Base-by-base conservation (phyloP, 345 rosid species). In the Brassica cretica region DNA sequence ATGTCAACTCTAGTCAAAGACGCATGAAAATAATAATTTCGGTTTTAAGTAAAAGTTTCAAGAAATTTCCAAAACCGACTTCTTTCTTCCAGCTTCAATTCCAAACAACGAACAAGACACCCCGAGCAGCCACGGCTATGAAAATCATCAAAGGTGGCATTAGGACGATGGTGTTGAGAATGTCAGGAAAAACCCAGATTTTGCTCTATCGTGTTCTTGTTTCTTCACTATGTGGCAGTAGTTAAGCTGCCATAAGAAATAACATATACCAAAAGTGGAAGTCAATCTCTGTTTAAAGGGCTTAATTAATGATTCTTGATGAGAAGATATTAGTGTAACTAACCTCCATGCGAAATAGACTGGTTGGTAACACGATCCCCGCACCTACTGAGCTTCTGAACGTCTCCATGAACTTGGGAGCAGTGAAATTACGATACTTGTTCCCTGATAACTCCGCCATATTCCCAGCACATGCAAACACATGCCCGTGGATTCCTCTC, bases 401-500 rank as follows among this genome's bases (percentile, higher is more conserved):
- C 49, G 98, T 86, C 73, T 88, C 83, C 5, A 81, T 27, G 61
- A 93, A 91, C 83, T 90, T 93, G 19, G 79, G 77, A 63, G 80
- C 76, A 49, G 91, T 88, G 58, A 93, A 88, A 59, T 81, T 84
- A 49, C 74, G 82, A 77, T 86, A 90, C 70, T 88, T 91, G 64
- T 91, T 85, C 81, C 86, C 91, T 6, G 98, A 85, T 81, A 95
- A 75, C 81, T 84, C 91, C 16, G 88, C 92, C 68, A 93, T 70
- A 70, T 89, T 95, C 74, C 99, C 99, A 5, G 98, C 92, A 76
- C 93, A 88, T 29, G 93, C 98, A 82, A 95, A 93, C 25, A 85
- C 30, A 81, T 95, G 99, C 9, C 93, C 99, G 64, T 95, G 96
- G 69, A 95, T 88, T 71, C 97, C 98, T 80, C 92, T 93, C 67